Base-by-base conservation (phyloP, 176 grass and related monocot species). In the Triticum monococcum region DNA sequence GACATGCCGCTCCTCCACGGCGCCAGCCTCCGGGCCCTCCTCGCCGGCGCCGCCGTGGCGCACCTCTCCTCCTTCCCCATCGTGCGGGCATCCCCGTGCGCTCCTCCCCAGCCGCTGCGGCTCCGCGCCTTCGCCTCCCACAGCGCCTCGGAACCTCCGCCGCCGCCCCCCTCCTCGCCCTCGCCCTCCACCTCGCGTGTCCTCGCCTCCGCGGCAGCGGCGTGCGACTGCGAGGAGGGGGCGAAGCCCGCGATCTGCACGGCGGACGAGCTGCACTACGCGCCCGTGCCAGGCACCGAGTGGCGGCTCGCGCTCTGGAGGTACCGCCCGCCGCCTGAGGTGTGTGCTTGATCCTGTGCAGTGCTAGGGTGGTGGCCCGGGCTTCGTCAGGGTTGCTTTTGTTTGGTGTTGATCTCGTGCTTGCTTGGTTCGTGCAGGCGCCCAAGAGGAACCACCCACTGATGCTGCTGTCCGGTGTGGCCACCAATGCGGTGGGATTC, bases 221-320 rank as follows among this genome's bases (percentile, higher is more conserved):
- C 86, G 3, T 88, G 85, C 86, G 68, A 83, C 2, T 88, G 85
- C 87, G 64, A 85, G 46, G 72, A 83, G 45, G 91, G 91, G 31
- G 79, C 45, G 54, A 99, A 93, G 70, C 92, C 97, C 43, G 81
- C 84, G 28, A 88, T 96, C 60, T 99, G 97, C 85, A 94, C 97
- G 14, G 97, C 97, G 4, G 97, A 99, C 38, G 97, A 96, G 89
- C 86, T 99, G 83, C 97, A 94, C 90, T 99, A 94, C 72, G 92
- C 87, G 52, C 90, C 90, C 33, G 97, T 99, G 43, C 94, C 94
- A 7, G 94, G 97, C 88, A 94, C 92, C 12, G 92, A 99, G 66
- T 99, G 97, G 97, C 90, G 90, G 48, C 89, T 99, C 72, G 97
- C 97, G 76, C 88, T 99, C 52, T 99, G 97, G 94, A 90, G 97